These are phyloP conservation scores for Penicillium sumatraense DNA, from an alignment of 2,329 filamentous ascomycete species.

Conservation along the genomic window DNA sequence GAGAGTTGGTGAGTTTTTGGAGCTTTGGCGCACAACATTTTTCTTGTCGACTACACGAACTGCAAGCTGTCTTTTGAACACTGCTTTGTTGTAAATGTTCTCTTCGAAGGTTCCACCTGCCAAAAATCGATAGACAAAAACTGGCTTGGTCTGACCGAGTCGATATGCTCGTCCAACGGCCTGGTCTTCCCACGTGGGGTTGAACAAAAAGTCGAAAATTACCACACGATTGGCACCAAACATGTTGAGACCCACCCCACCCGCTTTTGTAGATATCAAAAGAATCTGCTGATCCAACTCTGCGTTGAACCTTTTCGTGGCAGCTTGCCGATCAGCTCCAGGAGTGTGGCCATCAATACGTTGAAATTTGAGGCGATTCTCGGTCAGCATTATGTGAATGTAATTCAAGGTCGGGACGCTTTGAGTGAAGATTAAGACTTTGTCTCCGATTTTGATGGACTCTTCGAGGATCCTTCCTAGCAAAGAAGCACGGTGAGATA, in stretches of 20 bases:
- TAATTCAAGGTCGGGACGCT: conserved; percentile 72
- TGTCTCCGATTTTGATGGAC: conserved; percentile 67
- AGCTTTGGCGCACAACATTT: conserved; percentile 71
- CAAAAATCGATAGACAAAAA: conserved; percentile 83
- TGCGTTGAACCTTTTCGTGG: conserved; percentile 72
- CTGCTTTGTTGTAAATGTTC: conserved; percentile 69
- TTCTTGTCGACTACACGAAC: conserved; percentile 82
- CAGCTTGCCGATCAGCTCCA: conserved; percentile 62
- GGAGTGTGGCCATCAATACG: conserved; percentile 72
- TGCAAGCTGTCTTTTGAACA: conserved; percentile 84
- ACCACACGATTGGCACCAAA: conserved; percentile 82
- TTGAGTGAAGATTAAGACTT: conserved; percentile 80
- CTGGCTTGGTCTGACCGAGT: conserved; percentile 77
- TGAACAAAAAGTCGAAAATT: conserved; percentile 82
- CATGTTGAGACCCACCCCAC: conserved; percentile 83
- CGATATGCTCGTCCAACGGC: conserved; percentile 86
- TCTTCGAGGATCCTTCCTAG: conserved; percentile 72
- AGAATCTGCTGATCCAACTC: conserved; percentile 61
- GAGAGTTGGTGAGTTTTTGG: conserved; percentile 58
- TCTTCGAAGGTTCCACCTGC: conserved; percentile 80
- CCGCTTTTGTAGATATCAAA: conserved; percentile 81
- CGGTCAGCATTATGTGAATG: conserved; percentile 62
- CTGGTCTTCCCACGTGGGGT: conserved; percentile 81
- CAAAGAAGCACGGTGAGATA: conserved; percentile 72
- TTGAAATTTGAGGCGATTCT: conserved; percentile 52